Base-by-base conservation (phyloP, 139 green algal species). In the Coelastrella sp. region DNA sequence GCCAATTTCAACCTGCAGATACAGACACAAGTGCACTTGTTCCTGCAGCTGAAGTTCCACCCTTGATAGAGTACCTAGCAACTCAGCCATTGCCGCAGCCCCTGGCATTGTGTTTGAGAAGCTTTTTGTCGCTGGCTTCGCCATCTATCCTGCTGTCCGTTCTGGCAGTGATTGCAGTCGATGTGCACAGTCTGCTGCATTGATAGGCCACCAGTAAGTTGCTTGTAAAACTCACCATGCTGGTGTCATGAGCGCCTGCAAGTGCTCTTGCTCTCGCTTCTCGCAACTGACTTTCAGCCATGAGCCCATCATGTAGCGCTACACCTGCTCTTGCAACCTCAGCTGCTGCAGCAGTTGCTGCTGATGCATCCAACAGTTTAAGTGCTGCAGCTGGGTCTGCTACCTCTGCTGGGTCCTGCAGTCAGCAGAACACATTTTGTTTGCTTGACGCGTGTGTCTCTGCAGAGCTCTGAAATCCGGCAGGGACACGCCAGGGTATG, bases 281-380 rank as follows among this genome's bases (percentile, higher is more conserved):
- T 47, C 32, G 32, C 32, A 97, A 80, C 91, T 95, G 91, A 3
- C 16, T 6, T 92, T 97, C 96, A 23, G 93, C 88, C 10, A 92
- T 90, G 23, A 98, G 91, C 3, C 93, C 93, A 87, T 97, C 95
- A 87, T 97, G 95, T n/a, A 98, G 91, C 16, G 90, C 91, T 3
- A 92, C 92, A 22, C 95, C 96, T 6, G 89, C 76, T 60, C 93
- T 93, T 20, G 94, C 95, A 80, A 98, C 96, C 78, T 98, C 95
- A 23, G 71, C 86, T 75, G 94, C 94, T 68, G 81, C 79, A 16
- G 68, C 66, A 76, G 94, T 93, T 73, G 93, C 90, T 74, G 94
- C 92, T 54, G 93, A 92, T 54, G 90, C 81, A 83, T 94, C 94
- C 81, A 95, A 91, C 59, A 91, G 89, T 58, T 93, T 93, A 13